These are phyloP conservation scores for Ophiosphaerella narmari DNA, from an alignment of 2,329 filamentous ascomycete species.

Conservation along the genomic window DNA sequence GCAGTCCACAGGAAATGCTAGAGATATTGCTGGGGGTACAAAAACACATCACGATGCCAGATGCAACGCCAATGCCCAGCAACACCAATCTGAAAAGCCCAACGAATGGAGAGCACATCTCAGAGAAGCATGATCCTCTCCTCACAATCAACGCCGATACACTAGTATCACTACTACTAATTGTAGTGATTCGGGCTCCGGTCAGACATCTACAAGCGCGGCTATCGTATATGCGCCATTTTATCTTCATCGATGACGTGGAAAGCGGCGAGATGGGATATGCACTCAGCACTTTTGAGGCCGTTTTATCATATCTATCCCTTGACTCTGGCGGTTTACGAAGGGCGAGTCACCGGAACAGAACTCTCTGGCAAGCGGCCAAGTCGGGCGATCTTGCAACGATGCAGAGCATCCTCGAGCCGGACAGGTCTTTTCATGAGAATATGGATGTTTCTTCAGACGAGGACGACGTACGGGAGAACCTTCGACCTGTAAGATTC, in stretches of 20 bases:
- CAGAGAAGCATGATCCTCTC: conserved; percentile 59
- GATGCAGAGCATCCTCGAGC: conserved; percentile 80
- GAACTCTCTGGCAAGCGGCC: conserved; percentile 83
- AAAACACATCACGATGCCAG: conserved; percentile 74
- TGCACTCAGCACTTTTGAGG: conserved; percentile 92
- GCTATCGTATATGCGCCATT: conserved; percentile 93
- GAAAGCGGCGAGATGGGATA: conserved; percentile 97
- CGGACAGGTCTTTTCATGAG: conserved; percentile 55
- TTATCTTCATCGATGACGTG: conserved; percentile 97
- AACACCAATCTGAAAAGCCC: conserved; percentile 35
- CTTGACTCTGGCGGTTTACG: conserved; percentile 81
- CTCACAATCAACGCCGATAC: conserved; percentile 85
- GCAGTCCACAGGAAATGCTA: conserved; percentile 88
- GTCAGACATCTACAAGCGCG: conserved; percentile 86
- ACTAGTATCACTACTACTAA: conserved; percentile 84
- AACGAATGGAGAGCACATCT: conserved; percentile 35
- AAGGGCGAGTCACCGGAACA: conserved; percentile 84
- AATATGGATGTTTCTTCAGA: conserved; percentile 31
- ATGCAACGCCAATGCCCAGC: conserved; percentile 33
- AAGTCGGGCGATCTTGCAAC: conserved; percentile 76
- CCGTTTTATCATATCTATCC: conserved; percentile 84
- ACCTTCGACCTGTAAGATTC: conserved; percentile 37
- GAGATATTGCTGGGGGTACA: conserved; percentile 78
- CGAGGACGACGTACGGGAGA: conserved; percentile 30
- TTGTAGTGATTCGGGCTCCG: conserved; percentile 90